Evolutionary conservation across 805 yeast species (phyloP).

Genomic region (Ogataea henricii): DNA sequence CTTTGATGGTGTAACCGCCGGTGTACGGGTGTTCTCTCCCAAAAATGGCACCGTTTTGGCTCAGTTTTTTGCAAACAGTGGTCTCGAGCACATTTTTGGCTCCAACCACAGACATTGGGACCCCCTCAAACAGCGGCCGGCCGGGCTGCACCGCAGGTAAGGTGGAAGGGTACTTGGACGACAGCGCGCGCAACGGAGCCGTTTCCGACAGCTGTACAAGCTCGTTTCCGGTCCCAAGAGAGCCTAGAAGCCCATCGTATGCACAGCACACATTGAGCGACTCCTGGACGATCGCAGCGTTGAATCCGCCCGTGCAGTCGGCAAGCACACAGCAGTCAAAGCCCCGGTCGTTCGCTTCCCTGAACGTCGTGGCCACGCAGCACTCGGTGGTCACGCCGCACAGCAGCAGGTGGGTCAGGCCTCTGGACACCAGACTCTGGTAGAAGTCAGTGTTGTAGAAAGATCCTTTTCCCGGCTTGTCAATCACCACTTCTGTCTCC

Average conservation of each 20-base stretch:
- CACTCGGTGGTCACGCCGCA: slow-evolving; percentile 39
- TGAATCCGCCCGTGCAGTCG: slow-evolving; percentile 22
- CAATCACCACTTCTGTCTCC: slow-evolving; percentile 30
- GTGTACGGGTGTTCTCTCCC: not conserved
- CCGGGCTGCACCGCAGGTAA: not conserved
- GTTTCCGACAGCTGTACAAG: slow-evolving; percentile 6
- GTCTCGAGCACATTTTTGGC: not conserved
- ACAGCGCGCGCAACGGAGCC: not conserved
- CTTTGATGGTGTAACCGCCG: not conserved
- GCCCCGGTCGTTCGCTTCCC: slow-evolving; percentile 38
- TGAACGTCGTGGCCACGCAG: slow-evolving; percentile 36
- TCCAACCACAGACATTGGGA: not conserved
- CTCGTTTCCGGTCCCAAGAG: slow-evolving; percentile 11
- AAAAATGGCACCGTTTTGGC: not conserved
- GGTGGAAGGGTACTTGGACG: not conserved
- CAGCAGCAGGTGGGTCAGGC: slow-evolving; percentile 32
- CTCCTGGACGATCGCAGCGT: slow-evolving; percentile 15
- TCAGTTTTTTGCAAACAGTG: not conserved
- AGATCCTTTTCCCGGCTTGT: slow-evolving; percentile 37
- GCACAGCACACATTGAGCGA: slow-evolving; percentile 18
- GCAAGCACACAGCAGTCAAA: slow-evolving; percentile 29
- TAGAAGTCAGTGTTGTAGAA: slow-evolving; percentile 36
- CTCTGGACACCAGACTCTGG: slow-evolving; percentile 29
- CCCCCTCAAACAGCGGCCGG: not conserved
- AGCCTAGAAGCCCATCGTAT: slow-evolving; percentile 22